phyloP scores from a whole-genome alignment of 2,329 filamentous ascomycete genomes.

The Fusarium gaditjirri region DNA sequence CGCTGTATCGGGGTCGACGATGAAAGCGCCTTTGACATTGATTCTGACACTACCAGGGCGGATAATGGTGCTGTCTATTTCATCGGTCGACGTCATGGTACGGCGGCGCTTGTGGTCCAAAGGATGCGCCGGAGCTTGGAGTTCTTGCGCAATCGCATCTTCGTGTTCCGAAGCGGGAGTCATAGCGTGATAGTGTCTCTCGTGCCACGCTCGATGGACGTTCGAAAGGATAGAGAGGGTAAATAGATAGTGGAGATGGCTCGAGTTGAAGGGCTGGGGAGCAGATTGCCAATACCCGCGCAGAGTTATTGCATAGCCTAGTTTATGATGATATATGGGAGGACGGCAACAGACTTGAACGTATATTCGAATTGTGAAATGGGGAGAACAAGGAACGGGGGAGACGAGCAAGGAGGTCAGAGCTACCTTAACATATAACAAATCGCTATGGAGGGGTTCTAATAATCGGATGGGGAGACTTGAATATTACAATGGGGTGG shows the following conservation, averaged over 20 bases:
- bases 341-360: background rate
- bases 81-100: slow-evolving; percentile 61
- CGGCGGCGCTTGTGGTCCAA: slow-evolving; percentile 39
- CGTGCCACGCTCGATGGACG: slow-evolving; percentile 6
- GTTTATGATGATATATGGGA: background rate
- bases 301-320: slow-evolving; percentile 3
- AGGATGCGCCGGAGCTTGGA: slow-evolving; percentile 18
- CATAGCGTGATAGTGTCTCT: slow-evolving; percentile 23
- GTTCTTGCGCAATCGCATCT: slow-evolving; percentile 31
- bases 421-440: background rate
- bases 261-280: slow-evolving; percentile 21
- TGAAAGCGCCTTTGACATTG: slow-evolving; percentile 96
- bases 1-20: slow-evolving; percentile 82
- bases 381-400: background rate
- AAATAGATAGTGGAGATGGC: slow-evolving; percentile 23
- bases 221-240: slow-evolving; percentile 16
- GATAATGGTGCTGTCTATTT: slow-evolving; percentile 70
- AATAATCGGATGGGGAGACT: slow-evolving; percentile 37
- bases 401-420: background rate
- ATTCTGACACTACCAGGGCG: slow-evolving; percentile 83
- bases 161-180: slow-evolving; percentile 43
- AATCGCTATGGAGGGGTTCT: slow-evolving; percentile 32
- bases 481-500: slow-evolving; percentile 27
- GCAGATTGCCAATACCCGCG: slow-evolving; percentile 1
- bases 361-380: background rate